Evolutionary conservation across 1,284 basidiomycete genomes (phyloP).

Genomic region (Takashimella koratensis): DNA sequence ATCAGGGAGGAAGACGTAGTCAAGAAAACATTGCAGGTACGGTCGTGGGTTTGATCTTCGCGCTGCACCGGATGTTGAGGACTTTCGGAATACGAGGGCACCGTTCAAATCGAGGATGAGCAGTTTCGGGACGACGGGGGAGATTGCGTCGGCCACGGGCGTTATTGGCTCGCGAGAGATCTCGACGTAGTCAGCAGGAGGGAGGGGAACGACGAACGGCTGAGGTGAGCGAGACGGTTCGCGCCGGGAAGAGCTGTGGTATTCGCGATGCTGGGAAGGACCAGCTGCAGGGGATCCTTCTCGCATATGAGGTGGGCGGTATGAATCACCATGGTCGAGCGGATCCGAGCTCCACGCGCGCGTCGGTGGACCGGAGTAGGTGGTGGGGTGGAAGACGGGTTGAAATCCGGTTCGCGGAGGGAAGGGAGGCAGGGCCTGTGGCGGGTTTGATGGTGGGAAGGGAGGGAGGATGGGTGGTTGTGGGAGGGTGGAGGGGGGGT

Average conservation of each 20-base stretch:
- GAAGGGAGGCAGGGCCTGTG: neutral
- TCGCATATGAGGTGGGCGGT: neutral
- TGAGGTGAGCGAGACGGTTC: neutral
- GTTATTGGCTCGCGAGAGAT: slow-evolving; percentile 2
- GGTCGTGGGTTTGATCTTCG: slow-evolving; percentile 36
- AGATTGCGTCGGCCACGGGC: too few relatives aligned
- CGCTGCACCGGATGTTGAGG: slow-evolving; percentile 2
- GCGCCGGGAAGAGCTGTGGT: neutral
- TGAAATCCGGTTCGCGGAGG: neutral
- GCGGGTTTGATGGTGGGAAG: neutral
- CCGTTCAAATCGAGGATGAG: slow-evolving; percentile 48
- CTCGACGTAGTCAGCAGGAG: slow-evolving; percentile 4
- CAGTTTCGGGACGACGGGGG: slow-evolving; percentile 26
- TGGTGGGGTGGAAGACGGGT: neutral
- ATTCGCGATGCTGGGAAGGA: neutral
- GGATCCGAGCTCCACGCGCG: neutral
- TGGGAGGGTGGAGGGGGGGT: neutral
- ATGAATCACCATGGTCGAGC: neutral
- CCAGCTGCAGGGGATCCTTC: neutral
- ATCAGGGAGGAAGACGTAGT: slow-evolving; percentile 42
- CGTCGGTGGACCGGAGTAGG: neutral
- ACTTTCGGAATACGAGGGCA: slow-evolving; percentile 39
- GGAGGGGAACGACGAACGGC: slow-evolving; percentile 1
- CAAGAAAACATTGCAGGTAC: slow-evolving; percentile 41
- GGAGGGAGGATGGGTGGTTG: neutral